Percentiles rank a stretch among this genome's conserved stretches.
Conservation (phyloP, 2,329 filamentous ascomycete species). For the Fusarium kyushuense region DNA sequence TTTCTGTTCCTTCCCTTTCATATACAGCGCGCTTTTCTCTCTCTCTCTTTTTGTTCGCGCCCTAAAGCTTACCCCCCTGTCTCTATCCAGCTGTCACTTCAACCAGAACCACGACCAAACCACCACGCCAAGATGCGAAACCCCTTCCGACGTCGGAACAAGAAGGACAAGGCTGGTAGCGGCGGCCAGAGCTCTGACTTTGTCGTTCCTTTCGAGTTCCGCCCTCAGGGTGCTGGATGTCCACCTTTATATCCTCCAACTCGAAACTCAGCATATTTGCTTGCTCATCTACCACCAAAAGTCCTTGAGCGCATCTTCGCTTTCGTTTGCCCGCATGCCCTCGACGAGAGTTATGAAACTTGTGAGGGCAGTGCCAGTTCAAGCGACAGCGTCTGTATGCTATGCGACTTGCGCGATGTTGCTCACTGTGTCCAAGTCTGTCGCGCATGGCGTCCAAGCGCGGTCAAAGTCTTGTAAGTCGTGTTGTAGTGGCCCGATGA, state of each 20-base stretch:
- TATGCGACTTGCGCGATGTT: conserved; percentile 91
- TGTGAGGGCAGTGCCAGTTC: conserved; percentile 78
- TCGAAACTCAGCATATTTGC: conserved; percentile 56
- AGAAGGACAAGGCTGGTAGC: conserved; percentile 51
- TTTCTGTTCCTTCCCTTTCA: conserved; percentile 11
- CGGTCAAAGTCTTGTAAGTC: conserved; percentile 71
- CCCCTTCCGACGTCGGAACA: conserved; percentile 55
- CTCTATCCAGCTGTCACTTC: conserved; percentile 19
- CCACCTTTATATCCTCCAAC: conserved; percentile 54
- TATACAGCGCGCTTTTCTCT: background rate
- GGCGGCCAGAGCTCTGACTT: conserved; percentile 41
- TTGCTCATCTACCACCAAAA: conserved; percentile 71
- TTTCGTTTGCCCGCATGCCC: conserved; percentile 84
- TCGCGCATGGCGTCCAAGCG: conserved; percentile 74
- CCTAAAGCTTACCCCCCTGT: conserved; percentile 5
- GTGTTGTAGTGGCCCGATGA: conserved; percentile 4
- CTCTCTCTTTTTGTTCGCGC: conserved; percentile 5
- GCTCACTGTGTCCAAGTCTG: conserved; percentile 82
- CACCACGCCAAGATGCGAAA: conserved; percentile 52
- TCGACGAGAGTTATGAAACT: conserved; percentile 81
- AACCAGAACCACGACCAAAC: conserved; percentile 9
- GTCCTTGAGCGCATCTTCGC: conserved; percentile 82
- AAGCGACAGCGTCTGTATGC: conserved; percentile 85
- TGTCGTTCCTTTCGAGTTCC: conserved; percentile 48
- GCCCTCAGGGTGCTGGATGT: conserved; percentile 44